Base-by-base conservation (phyloP, 352 stramenopile species). In the Pythium aquatile region DNA sequence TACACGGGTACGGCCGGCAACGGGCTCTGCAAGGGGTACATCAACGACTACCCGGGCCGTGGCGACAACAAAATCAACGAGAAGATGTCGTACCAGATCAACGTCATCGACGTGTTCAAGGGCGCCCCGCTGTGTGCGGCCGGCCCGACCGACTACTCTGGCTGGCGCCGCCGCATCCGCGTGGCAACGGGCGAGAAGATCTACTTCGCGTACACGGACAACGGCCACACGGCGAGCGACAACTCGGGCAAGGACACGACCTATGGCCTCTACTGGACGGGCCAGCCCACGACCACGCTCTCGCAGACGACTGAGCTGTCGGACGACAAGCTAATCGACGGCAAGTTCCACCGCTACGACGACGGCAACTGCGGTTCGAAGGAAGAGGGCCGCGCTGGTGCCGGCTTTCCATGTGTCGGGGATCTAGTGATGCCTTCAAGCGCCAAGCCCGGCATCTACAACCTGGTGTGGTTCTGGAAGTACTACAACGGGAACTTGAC, bases 391-490 rank as follows among this genome's bases (percentile, higher is more conserved):
- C 72, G 72, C 17, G 67, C 66, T 3, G 70, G 70, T 32, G 73
- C 75, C 26, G 37, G 58, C 48, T 68, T 69, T 26, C 75, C 72
- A 6, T 82, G 75, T 47, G 61, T 74, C 11, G 75, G 75, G 0
- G 66, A 29, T 0, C 55, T 82, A n/a, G 65, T 66, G 11, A 75
- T 82, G 47, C 75, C 72, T 11, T 4, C 24, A 16, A 62, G 40
- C n/a, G 29, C 64, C 0, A 59, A 52, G 2, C 20, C 69, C 0
- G 75, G 75, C 1, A 35, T 30, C 30, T 75, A 80, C 33, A 66
- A 71, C 56, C 70, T 82, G 32, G 66, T 82, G 26, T 82, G 75
- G 75, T 71, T 61, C 29, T 82, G 75, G 72, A 75, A 55, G 17
- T 67, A 65, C 57, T 60, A 53, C 17, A 40, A 57, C 16, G 47